Base-by-base conservation (phyloP, 2,329 filamentous ascomycete genomes). In the Fusarium sp. region DNA sequence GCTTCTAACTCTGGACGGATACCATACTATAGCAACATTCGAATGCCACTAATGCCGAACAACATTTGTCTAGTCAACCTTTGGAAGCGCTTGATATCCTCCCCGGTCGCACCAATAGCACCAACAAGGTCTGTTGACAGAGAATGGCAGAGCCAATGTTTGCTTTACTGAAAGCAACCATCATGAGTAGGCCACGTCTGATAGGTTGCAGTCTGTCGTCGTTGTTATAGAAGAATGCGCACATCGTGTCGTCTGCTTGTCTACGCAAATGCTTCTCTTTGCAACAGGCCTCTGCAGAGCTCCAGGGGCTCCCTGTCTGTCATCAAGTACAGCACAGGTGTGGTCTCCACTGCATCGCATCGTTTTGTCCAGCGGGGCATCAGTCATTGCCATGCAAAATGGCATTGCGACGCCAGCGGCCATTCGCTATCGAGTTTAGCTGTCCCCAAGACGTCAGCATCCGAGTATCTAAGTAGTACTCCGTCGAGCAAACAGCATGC, bases 261-360 rank as follows among this genome's bases (percentile, higher is more conserved):
- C 49, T 27, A 39, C 59, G 46, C 35, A 56, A 46, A 52, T 60
- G 50, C 54, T 48, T 46, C 50, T 44, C 35, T 32, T 59, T 50
- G 47, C 30, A 43, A 52, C 46, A 55, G 56, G 49, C 43, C 54
- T 57, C 62, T 62, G 54, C 58, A 67, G 56, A 70, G 37, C 47
- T 70, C 68, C 71, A 71, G 62, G 72, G 72, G 70, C 60, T 69
- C 70, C 72, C 66, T 74, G 70, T 69, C 71, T 73, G 71, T 73
- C 71, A 72, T 70, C 70, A 69, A 37, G 59, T 58, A 56, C 58
- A 37, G 51, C 51, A 56, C 58, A 50, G 59, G 64, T 63, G 59
- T 58, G 47, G 52, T 62, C 65, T 58, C 69, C 69, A 71, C 68
- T 52, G 20, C 39, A 71, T 71, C 68, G 59, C 70, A 72, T 73